phyloP scores from a whole-genome alignment of 306 rosid species.

The Trifolium fragiferum region DNA sequence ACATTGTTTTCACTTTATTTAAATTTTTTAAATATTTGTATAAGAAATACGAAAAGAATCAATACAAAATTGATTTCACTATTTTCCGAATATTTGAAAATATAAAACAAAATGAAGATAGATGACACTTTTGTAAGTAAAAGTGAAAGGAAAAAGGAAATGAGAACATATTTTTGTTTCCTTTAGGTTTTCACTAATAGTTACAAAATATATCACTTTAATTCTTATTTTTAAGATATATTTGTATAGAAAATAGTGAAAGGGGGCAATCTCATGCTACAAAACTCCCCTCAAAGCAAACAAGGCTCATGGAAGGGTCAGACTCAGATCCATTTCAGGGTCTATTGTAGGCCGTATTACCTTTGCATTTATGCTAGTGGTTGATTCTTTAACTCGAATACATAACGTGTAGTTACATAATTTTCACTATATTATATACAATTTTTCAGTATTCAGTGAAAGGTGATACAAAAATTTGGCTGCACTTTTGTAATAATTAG shows the following conservation, averaged over 20 bases:
- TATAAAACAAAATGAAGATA: background rate
- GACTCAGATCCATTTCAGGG: background rate
- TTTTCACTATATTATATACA: background rate
- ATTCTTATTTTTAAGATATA: background rate
- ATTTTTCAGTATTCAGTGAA: background rate
- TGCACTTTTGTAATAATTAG: background rate
- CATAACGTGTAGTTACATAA: background rate
- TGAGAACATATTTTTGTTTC: background rate
- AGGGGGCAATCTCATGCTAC: background rate
- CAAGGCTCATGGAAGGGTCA: background rate
- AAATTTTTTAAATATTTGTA: no score
- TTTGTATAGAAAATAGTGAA: constrained; percentile 14
- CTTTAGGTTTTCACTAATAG: background rate
- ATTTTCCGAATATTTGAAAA: constrained; percentile 1
- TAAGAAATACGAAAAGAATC: no score
- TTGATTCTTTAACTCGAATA: background rate
- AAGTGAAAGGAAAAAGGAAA: background rate
- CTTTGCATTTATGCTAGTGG: constrained; percentile 9
- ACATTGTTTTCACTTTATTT: no score
- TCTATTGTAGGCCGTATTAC: background rate
- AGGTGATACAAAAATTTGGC: background rate
- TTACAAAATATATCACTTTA: background rate
- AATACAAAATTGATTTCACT: background rate
- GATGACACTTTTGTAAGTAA: background rate
- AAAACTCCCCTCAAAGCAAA: background rate